phyloP scores from a whole-genome alignment of 208 protist genomes.

The Trypanosoma lewisi region DNA sequence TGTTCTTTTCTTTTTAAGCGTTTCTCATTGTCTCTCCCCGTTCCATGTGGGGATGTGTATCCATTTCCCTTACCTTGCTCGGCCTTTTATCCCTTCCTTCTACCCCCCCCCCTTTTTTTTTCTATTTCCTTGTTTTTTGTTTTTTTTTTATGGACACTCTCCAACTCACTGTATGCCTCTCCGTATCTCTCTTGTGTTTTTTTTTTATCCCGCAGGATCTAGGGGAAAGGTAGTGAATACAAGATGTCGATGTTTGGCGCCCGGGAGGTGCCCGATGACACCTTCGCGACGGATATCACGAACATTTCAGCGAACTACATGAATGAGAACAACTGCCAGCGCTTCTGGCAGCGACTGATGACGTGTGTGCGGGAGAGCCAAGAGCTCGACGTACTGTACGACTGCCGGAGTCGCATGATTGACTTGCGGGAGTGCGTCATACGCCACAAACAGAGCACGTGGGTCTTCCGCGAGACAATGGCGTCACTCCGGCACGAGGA shows the following conservation, averaged over 20 bases:
- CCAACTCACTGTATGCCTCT: too few relatives aligned
- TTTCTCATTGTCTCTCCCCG: too few relatives aligned
- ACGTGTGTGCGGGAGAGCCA: constrained; percentile 82
- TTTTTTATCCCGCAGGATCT: constrained; percentile 2
- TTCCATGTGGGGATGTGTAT: too few relatives aligned
- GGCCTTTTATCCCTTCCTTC: not conserved
- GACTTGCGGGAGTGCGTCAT: constrained; percentile 81
- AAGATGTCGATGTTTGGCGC: constrained; percentile 80
- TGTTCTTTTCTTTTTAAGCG: too few relatives aligned
- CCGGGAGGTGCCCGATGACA: constrained; percentile 65
- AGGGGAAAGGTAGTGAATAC: not conserved
- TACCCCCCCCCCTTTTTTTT: not conserved
- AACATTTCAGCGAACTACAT: constrained; percentile 63
- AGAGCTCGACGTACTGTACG: constrained; percentile 84
- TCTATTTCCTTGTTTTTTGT: not conserved
- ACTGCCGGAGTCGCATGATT: constrained; percentile 81
- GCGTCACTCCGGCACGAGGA: constrained; percentile 66
- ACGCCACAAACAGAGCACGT: constrained; percentile 82
- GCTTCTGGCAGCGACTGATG: constrained; percentile 81
- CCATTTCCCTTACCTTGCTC: not conserved
- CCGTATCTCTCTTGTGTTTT: not conserved
- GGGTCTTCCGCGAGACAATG: constrained; percentile 86
- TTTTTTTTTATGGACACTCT: too few relatives aligned
- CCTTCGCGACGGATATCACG: constrained; percentile 45
- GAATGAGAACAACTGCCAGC: constrained; percentile 74